Evolutionary conservation across 2,329 filamentous ascomycete species (phyloP), one percentile per base, ranked within the genome.

Genomic region (Parasarocladium wereldwijsianum): DNA sequence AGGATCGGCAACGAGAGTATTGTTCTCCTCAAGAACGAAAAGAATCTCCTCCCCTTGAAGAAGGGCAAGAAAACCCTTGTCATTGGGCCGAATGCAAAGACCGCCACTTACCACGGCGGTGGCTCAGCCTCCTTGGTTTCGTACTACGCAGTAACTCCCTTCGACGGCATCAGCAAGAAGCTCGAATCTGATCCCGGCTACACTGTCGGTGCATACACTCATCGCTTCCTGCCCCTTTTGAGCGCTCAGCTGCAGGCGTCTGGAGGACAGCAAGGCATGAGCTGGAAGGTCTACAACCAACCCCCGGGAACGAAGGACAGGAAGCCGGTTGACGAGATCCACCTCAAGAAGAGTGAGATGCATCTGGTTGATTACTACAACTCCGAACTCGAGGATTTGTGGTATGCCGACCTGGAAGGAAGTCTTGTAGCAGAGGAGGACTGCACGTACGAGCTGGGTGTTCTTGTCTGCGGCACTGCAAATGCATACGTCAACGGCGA

Each of bases 1-100:
- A 61, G 64, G 32, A 62, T 79, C 15, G 76, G 75, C 12, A 66
- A 71, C 4, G 76, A 84, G 44, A 72, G 72, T 4, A 72, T 82
- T 7, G 77, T 84, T 2, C 58, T 86, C 9, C 55, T 85, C 28
- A 83, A 84, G 54, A 86, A 86, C 39, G 65, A 81, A 9, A 63
- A 64, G 21, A 57, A 57, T 10, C 47, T 76, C 0, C 57, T 86
- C 2, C 80, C 80, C 1, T 49, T 78, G 4, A 64, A 64, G 19
- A 75, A 71, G 42, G 57, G 68, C 22, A 73, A 70, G 41, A 73
- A 70, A 40, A 70, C 66, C 0, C 55, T 70, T 14, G 52, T 73
- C 17, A 55, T 73, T 17, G 68, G 68, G 0, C 67, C 67, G 11
- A 71, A 72, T 38, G 65, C 67, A 7, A 70, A 68, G 43, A 47